These are phyloP conservation scores for Globisporangium echinulatum DNA, from an alignment of 352 stramenopile genomes.

Conservation along the genomic window DNA sequence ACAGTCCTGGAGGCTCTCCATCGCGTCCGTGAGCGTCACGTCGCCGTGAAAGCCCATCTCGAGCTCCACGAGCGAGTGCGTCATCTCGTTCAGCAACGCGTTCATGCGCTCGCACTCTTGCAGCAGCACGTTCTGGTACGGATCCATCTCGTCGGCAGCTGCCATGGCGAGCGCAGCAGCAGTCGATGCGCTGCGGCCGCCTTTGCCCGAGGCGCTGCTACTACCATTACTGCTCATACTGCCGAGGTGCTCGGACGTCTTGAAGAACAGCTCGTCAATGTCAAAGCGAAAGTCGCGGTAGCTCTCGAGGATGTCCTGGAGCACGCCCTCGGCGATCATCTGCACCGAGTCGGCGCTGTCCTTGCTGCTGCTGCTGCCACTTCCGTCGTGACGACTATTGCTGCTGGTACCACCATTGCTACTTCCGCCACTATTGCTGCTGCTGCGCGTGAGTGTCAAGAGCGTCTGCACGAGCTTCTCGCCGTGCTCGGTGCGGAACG, in stretches of 20 bases:
- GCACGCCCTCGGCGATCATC: conserved; percentile 74
- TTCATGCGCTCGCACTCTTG: conserved; percentile 91
- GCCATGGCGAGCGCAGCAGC: conserved; percentile 16
- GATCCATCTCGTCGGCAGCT: conserved; percentile 75
- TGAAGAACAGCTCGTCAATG: conserved; percentile 73
- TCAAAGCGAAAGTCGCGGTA: conserved; percentile 86
- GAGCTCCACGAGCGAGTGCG: conserved; percentile 67
- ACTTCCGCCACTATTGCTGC: conserved; percentile 11
- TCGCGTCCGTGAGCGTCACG: conserved; percentile 80
- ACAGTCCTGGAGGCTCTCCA: conserved; percentile 78
- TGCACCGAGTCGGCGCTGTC: conserved; percentile 58
- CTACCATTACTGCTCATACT: not conserved
- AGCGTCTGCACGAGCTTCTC: conserved; percentile 75
- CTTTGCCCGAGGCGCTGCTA: conserved; percentile 8
- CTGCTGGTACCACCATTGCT: conserved; percentile 14
- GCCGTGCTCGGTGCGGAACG: conserved; percentile 83
- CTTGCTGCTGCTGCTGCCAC: conserved; percentile 12
- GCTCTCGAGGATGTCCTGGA: conserved; percentile 89
- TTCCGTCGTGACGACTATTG: not conserved
- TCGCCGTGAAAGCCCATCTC: conserved; percentile 87
- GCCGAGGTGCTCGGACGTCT: conserved; percentile 26
- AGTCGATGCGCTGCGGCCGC: conserved; percentile 31
- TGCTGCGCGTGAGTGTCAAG: conserved; percentile 52
- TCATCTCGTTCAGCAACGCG: conserved; percentile 68
- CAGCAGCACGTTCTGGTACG: conserved; percentile 87